phyloP scores from a whole-genome alignment of 768 basidiomycete genomes.

The Tulasnella calospora region DNA sequence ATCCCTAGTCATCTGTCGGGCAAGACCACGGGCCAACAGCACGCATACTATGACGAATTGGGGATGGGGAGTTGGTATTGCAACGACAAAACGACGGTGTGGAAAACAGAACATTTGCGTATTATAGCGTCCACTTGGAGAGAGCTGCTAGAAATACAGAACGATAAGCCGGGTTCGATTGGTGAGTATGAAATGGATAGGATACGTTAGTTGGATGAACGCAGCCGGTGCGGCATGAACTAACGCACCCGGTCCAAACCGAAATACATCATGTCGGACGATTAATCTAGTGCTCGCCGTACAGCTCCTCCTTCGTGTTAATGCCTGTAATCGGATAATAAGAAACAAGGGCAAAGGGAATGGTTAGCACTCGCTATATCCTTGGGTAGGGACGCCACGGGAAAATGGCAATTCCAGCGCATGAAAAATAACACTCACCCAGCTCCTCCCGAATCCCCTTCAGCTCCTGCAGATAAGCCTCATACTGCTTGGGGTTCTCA shows the following conservation, averaged over 20 bases:
- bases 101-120: neutral
- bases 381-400: neutral
- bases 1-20: neutral
- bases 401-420: neutral
- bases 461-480: constrained; percentile 87
- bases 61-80: neutral
- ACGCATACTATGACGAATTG: neutral
- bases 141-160: neutral
- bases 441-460: constrained; percentile 86
- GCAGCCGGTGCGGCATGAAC: neutral
- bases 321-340: constrained; percentile 44
- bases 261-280: neutral
- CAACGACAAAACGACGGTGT: constrained; percentile 11
- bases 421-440: constrained; percentile 49
- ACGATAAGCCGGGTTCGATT: neutral
- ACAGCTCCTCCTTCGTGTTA: constrained; percentile 60
- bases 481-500: constrained; percentile 93
- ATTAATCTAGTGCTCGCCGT: constrained; percentile 40
- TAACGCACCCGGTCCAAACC: constrained; percentile 12
- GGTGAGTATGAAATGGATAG: neutral
- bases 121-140: neutral
- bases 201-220: neutral
- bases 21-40: neutral
- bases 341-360: neutral
- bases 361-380: neutral